Evolutionary conservation across 1,284 basidiomycete species (phyloP), one percentile per base, ranked within the genome.

Genomic region (Neolentinus lepideus): DNA sequence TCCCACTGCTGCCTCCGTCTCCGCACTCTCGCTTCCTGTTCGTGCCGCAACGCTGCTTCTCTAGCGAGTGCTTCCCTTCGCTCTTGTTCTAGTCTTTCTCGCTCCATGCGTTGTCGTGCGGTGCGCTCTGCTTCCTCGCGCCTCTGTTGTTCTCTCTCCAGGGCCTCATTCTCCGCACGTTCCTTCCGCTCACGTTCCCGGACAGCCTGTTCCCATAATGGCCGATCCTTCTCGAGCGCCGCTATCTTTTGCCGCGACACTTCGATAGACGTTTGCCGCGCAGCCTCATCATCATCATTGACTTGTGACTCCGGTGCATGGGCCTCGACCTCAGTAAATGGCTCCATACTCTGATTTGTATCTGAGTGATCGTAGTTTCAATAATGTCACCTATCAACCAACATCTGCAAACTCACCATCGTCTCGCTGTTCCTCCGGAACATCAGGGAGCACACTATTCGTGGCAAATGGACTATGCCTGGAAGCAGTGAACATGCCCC

Each of bases 211-310:
- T 85, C 76, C 81, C 84, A 87, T 9, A 88, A 59, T 1, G 81
- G 83, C 12, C 75, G 68, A 67, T 88, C 84, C 51, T 71, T 74
- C 64, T 90, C 85, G 1, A 90, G 76, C 59, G 87, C 83, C 8
- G 78, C 81, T 54, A 88, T 74, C 63, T 87, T 89, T 50, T 80
- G 75, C 38, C 79, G 76, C 1, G 87, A 88, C 63, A 84, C 83
- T 21, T 76, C 81, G 57, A 88, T 78, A n/a, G 69, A 71, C 11
- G 75, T 76, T 56, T 65, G 69, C 54, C 72, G 74, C 14, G 63
- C 64, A 12, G 66, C 71, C 31, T 75, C 72, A 50, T 73, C 69
- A 24, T 73, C 68, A 0, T 31, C 24, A 26, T 25, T 19, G 33
- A 57, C 14, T 56, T 55, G 26, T 50, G 47, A 22, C 24, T 25